These are phyloP conservation scores for Aspergillus sclerotiicarbonarius DNA, from an alignment of 495 filamentous ascomycete genomes.

Conservation along the genomic window DNA sequence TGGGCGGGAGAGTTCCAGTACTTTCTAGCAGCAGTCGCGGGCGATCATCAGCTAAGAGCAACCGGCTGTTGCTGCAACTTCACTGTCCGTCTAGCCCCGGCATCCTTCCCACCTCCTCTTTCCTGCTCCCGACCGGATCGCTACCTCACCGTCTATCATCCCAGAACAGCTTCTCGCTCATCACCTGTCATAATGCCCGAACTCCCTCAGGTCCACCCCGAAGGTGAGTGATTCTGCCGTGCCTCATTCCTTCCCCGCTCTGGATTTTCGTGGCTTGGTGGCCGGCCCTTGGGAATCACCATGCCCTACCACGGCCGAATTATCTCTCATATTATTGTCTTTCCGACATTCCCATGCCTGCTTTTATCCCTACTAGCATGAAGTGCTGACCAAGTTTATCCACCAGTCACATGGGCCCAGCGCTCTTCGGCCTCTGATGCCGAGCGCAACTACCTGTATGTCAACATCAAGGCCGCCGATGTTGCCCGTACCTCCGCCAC, in stretches of 20 bases:
- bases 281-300: constrained; percentile 2
- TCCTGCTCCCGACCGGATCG: constrained; percentile 16
- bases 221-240: constrained; percentile 38
- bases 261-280: constrained; percentile 12
- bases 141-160: constrained; percentile 12
- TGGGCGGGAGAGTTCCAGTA: constrained; percentile 36
- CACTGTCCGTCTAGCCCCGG: constrained; percentile 9
- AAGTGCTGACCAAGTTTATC: constrained; percentile 20
- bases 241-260: constrained; percentile 38
- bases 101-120: constrained; percentile 13
- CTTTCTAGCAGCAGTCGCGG: constrained; percentile 32
- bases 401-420: constrained; percentile 91
- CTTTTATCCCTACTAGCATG: neutral
- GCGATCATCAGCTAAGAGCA: constrained; percentile 22
- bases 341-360: neutral
- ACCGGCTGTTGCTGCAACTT: constrained; percentile 16
- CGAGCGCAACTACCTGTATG: constrained; percentile 87
- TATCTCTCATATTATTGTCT: neutral
- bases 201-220: constrained; percentile 32
- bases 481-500: constrained; percentile 66
- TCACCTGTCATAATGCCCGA: constrained; percentile 26
- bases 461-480: constrained; percentile 84
- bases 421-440: constrained; percentile 79
- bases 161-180: neutral
- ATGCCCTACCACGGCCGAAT: constrained; percentile 1